Conservation (phyloP, 352 stramenopile species). For the Phytophthora hybrid region DNA sequence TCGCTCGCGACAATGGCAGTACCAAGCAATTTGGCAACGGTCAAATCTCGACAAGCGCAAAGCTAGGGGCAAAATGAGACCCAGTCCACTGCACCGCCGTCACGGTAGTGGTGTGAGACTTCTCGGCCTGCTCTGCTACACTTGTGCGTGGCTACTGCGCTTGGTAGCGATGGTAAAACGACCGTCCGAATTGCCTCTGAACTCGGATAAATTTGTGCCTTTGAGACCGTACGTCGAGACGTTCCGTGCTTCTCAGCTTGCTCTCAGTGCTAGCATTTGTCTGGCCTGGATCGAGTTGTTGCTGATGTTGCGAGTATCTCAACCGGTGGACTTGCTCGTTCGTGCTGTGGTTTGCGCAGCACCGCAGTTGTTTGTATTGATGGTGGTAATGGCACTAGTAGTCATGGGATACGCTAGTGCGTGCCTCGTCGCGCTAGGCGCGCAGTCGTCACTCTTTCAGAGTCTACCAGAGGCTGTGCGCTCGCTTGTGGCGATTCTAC, state of each 20-base stretch:
- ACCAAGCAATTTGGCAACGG: slow-evolving; percentile 29
- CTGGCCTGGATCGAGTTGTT: slow-evolving; percentile 56
- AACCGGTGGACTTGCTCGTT: slow-evolving; percentile 53
- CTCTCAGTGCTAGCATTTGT: slow-evolving; percentile 49
- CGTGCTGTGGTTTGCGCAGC: slow-evolving; percentile 42
- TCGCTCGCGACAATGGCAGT: slow-evolving; percentile 27
- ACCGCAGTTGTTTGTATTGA: slow-evolving; percentile 43
- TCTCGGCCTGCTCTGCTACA: slow-evolving; percentile 48
- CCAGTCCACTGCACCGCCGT: slow-evolving; percentile 25
- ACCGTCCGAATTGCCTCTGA: slow-evolving; percentile 44
- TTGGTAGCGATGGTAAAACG: slow-evolving; percentile 49
- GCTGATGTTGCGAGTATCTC: slow-evolving; percentile 49
- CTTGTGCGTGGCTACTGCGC: slow-evolving; percentile 54
- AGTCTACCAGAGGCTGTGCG: slow-evolving; percentile 45
- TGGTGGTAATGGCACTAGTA: slow-evolving; percentile 44
- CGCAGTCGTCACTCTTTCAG: slow-evolving; percentile 41
- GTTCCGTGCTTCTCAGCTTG: slow-evolving; percentile 45
- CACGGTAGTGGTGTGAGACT: slow-evolving; percentile 42
- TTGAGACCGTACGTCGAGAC: slow-evolving; percentile 51
- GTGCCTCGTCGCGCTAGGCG: slow-evolving; percentile 50
- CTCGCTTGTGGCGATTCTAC: slow-evolving; percentile 49
- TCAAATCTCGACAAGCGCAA: slow-evolving; percentile 14
- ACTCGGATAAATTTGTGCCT: slow-evolving; percentile 40
- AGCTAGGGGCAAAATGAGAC: slow-evolving; percentile 1
- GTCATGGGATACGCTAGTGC: slow-evolving; percentile 59